Base-by-base conservation (phyloP, 371 early-diverging fungal species). In the Actinomucor elegans region DNA sequence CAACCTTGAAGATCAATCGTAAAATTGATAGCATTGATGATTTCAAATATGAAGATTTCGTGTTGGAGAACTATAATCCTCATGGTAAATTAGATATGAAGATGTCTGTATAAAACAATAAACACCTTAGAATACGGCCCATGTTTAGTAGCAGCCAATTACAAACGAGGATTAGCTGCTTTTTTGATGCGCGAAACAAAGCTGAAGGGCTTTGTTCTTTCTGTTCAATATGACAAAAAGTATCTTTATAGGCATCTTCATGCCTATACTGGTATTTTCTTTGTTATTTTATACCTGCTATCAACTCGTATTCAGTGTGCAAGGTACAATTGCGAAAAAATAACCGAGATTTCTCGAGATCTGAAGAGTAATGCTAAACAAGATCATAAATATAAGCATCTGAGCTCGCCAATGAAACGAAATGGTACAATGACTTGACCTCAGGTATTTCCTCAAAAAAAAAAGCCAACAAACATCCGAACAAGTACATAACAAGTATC, bases 71-170 rank as follows among this genome's bases (percentile, higher is more conserved):
- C 24, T 99, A 99, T 69, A 62, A 77, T 6, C 98, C 98, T 20
- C 89, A 98, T 64, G 79, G 82, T 27, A 94, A 93, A 69, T 86
- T 99, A 37, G 87, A 85, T 34, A 99, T 99, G 99, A 79, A 88
- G 18, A 99, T 99, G 99, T 85, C 94, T 10, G 94, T 93, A 0
- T 94, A 83, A 71, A 21, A 46, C 1, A 31, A 34, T 24, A 48
- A 23, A 18, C 27, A 48, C 15, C 10, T n/a, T n/a, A n/a, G n/a
- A n/a, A n/a, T n/a, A n/a, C n/a, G n/a, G n/a, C n/a, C n/a, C n/a
- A n/a, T n/a, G n/a, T n/a, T n/a, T n/a, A n/a, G n/a, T n/a, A n/a
- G n/a, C n/a, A n/a, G n/a, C n/a, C n/a, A n/a, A n/a, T n/a, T n/a
- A n/a, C n/a, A n/a, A n/a, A n/a, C n/a, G n/a, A n/a, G n/a, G n/a